Base-by-base conservation (phyloP, 140 eudicot genomes). In the Erigeron philadelphicus region DNA sequence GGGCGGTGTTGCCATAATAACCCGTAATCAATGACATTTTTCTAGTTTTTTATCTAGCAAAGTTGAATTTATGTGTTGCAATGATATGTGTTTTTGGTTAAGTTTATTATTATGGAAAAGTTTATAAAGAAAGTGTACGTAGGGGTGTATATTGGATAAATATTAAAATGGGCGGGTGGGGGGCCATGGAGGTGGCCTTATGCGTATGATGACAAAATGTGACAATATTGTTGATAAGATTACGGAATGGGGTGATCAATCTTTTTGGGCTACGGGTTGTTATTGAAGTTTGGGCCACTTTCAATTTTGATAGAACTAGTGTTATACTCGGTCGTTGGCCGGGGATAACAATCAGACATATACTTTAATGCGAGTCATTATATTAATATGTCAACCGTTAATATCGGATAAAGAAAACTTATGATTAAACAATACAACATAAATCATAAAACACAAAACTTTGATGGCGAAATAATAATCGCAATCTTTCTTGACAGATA, bases 21-120 rank as follows among this genome's bases (percentile, higher is more conserved):
- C 84, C 96, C 57, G 54, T 42, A 4, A 87, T 73, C 47, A 67
- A 70, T 72, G 74, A 43, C 85, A 80, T 71, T 53, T 72, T 67
- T 66, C 12, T 2, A 53, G 13, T 1, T 58, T 57, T 61, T 40
- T n/a, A 53, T 18, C 21, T 53, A 8, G 19, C 13, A 54, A 66
- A 57, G 56, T 13, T 50, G 15, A 15, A 15, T 9, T 9, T 12
- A 18, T 17, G 35, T 49, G 47, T 67, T 70, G 19, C 8, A 16
- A 47, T 11, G n/a, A 60, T 11, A 9, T 13, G 18, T 61, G 49
- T 44, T 38, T 41, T 65, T 52, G 38, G 12, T 42, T 17, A 3
- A 43, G 9, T 53, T 21, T 21, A 47, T 21, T 21, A 47, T 65
- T 62, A 64, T 50, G n/a, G 69, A 31, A 47, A 68, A 16, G 69